phyloP scores from a whole-genome alignment of 2,329 filamentous ascomycete species.

The Neocatenulostroma microsporum region DNA sequence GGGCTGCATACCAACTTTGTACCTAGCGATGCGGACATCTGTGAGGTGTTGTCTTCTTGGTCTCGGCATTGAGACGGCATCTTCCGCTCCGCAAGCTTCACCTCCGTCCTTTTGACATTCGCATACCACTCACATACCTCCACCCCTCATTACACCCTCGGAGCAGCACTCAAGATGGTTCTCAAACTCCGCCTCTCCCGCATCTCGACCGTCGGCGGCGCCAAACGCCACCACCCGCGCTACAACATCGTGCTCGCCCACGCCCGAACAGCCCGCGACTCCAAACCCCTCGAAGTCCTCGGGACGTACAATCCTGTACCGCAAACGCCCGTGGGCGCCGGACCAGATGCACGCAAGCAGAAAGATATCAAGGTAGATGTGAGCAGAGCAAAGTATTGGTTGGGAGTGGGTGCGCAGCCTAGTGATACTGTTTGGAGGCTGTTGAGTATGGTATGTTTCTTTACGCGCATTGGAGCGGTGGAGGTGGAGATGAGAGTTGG shows the following conservation, averaged over 20 bases:
- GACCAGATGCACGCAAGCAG: constrained; percentile 51
- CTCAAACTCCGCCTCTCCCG: constrained; percentile 88
- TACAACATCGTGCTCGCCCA: constrained; percentile 96
- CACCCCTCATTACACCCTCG: neutral
- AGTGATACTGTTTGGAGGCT: constrained; percentile 83
- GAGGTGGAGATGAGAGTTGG: no score
- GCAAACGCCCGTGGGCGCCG: constrained; percentile 46
- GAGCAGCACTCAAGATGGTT: constrained; percentile 55
- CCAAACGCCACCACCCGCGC: constrained; percentile 71
- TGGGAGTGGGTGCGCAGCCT: constrained; percentile 92
- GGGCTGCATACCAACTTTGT: no score
- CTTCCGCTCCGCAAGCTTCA: neutral
- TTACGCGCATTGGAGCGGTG: neutral
- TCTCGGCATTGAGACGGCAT: no score
- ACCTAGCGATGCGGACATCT: no score
- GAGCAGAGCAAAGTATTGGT: constrained; percentile 81
- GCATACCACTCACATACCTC: no score
- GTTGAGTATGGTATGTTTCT: constrained; percentile 60
- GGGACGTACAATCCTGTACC: constrained; percentile 57
- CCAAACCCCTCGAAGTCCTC: constrained; percentile 86
- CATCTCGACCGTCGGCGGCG: constrained; percentile 54
- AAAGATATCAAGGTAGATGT: constrained; percentile 89
- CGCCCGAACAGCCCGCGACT: constrained; percentile 78
- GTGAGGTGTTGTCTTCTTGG: no score
- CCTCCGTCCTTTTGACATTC: no score